Base-by-base conservation (phyloP, 306 rosid genomes). In the Canavalia gladiata region DNA sequence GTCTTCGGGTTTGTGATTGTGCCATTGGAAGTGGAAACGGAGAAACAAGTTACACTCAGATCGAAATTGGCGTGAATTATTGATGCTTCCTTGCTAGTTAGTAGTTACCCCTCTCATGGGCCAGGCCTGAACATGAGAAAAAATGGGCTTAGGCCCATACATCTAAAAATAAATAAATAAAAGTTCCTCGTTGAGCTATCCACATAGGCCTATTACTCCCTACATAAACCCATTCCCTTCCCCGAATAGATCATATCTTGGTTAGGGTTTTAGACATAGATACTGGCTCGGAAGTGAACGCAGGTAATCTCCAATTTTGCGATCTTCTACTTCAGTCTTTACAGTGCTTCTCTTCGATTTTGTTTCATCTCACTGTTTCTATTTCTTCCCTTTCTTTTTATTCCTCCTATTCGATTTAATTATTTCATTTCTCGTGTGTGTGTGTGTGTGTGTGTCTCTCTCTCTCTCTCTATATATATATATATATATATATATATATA, bases 241-340 rank as follows among this genome's bases (percentile, higher is more conserved):
- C 4, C 45, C 47, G 4, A 64, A 75, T 33, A 37, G 1, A 52
- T 25, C 43, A 46, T 56, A 72, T 79, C 68, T 30, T 52, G 18
- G 34, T 74, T 89, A 91, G 96, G 93, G 92, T 91, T 91, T 89
- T 84, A 87, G 88, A 18, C 7, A 1, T 7, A 13, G 45, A 7
- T 35, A 31, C 64, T 4, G 5, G 5, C 11, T n/a, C 81, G 18
- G 37, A 10, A 67, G 39, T 67, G 37, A 51, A 60, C 69, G 6
- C 72, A 86, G 93, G 93, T 89, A 68, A 58, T 37, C 5, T 56
- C 47, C 49, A 31, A 51, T 39, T 41, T 1, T 25, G 12, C 42
- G 34, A 66, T 45, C 9, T 62, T 35, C 59, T 47, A 43, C 60
- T 68, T 65, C 51, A 34, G 42, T 18, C 31, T 75, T 75, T 25